These are phyloP conservation scores for Pyrenula aspistea DNA, from an alignment of 495 filamentous ascomycete genomes.

Conservation along the genomic window DNA sequence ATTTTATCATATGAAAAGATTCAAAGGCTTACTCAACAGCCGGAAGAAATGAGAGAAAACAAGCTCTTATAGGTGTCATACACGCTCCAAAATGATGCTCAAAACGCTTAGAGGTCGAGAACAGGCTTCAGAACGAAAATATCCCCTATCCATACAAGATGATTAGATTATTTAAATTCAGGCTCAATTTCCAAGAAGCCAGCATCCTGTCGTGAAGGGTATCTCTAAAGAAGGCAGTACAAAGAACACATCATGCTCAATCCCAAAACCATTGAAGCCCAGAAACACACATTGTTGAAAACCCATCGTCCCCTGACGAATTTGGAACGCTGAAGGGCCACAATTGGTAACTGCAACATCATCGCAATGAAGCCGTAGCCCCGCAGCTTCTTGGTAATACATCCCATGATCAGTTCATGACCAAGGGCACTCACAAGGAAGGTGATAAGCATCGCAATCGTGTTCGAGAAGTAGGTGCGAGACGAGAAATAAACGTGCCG, in stretches of 20 bases:
- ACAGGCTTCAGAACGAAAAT: too few relatives aligned
- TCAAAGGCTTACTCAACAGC: too few relatives aligned
- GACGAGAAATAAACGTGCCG: constrained; percentile 86
- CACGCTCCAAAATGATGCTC: too few relatives aligned
- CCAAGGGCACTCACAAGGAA: constrained; percentile 82
- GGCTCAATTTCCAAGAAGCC: not conserved
- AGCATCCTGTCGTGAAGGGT: not conserved
- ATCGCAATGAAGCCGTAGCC: constrained; percentile 89
- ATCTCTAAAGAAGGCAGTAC: constrained; percentile 38
- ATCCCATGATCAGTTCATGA: constrained; percentile 94
- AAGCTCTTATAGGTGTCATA: too few relatives aligned
- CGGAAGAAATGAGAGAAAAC: too few relatives aligned
- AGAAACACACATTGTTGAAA: constrained; percentile 89
- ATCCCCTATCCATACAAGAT: too few relatives aligned
- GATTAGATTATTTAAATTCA: too few relatives aligned
- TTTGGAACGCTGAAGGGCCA: constrained; percentile 72
- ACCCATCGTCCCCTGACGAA: constrained; percentile 62
- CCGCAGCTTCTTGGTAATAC: constrained; percentile 92
- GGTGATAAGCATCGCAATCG: constrained; percentile 76
- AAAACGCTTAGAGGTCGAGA: too few relatives aligned
- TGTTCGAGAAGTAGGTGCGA: constrained; percentile 58
- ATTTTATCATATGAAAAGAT: too few relatives aligned
- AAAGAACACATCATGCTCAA: constrained; percentile 59
- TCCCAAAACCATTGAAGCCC: constrained; percentile 89
- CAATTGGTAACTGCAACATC: constrained; percentile 94